A percentile compares a stretch with the other conserved stretches of the same genome.
Evolutionary conservation across 1,284 basidiomycete species (phyloP).

Genomic region (Anthracocystis panici-leucophaei): DNA sequence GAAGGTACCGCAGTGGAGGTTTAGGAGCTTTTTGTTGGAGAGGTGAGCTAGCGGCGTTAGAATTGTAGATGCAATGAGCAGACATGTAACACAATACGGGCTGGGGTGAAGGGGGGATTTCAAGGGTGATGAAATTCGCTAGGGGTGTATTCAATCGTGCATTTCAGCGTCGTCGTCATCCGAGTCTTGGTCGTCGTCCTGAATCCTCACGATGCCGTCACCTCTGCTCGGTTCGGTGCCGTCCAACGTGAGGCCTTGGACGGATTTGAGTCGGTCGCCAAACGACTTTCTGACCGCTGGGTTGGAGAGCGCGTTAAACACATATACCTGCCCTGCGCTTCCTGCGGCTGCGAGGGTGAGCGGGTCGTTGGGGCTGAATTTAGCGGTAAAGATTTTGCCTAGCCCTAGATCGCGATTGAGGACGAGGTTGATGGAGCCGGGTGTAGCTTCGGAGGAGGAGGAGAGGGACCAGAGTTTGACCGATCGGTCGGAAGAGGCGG

Average conservation of each 20-base stretch:
- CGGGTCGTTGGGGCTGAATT: constrained; percentile 93
- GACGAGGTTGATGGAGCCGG: constrained; percentile 79
- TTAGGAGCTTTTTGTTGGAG: constrained; percentile 40
- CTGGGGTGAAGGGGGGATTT: neutral
- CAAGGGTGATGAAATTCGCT: neutral
- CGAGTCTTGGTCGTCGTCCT: constrained; percentile 50
- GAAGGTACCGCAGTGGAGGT: constrained; percentile 40
- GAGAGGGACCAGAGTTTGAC: constrained; percentile 88
- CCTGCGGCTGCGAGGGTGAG: constrained; percentile 94
- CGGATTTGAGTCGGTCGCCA: constrained; percentile 63
- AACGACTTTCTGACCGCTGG: constrained; percentile 69
- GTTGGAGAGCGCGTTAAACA: constrained; percentile 80
- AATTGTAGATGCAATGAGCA: neutral
- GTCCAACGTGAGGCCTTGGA: constrained; percentile 34
- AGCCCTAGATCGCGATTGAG: constrained; percentile 91
- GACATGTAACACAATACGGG: neutral
- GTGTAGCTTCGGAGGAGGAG: constrained; percentile 42
- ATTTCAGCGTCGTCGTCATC: constrained; percentile 43
- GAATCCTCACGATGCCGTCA: constrained; percentile 49
- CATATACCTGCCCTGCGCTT: constrained; percentile 88
- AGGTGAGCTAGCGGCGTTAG: constrained; percentile 24
- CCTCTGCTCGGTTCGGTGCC: constrained; percentile 41
- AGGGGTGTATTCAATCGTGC: constrained; percentile 24
- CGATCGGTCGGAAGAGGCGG: constrained; percentile 89
- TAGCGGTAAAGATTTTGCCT: constrained; percentile 91